phyloP scores from a whole-genome alignment of 495 filamentous ascomycete genomes.

The Lasiosphaeria hispida region DNA sequence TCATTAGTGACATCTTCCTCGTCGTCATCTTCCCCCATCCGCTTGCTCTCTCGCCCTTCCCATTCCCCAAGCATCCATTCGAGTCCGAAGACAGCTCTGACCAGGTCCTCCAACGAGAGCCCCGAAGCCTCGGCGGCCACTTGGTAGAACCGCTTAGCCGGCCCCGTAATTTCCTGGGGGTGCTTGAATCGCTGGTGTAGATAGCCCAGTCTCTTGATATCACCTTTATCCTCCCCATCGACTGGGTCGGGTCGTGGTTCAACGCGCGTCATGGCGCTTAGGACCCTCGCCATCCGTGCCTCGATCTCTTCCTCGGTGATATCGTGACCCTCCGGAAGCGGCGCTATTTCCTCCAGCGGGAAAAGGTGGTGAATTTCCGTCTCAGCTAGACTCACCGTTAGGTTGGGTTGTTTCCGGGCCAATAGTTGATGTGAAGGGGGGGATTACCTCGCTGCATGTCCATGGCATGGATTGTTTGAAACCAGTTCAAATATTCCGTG shows the following conservation, averaged over 20 bases:
- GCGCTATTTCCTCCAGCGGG: conserved; percentile 30
- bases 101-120: conserved; percentile 21
- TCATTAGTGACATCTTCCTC: not conserved
- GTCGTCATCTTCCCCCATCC: not conserved
- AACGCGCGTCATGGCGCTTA: conserved; percentile 18
- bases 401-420: not conserved
- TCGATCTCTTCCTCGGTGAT: conserved; percentile 25
- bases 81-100: conserved; percentile 23
- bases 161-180: conserved; percentile 21
- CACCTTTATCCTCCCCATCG: not conserved
- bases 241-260: conserved; percentile 3
- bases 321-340: conserved; percentile 26
- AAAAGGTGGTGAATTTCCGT: conserved; percentile 48
- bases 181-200: conserved; percentile 16
- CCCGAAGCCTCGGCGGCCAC: conserved; percentile 23
- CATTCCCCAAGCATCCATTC: conserved; percentile 21
- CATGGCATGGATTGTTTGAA: conserved; percentile 68
- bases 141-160: conserved; percentile 27
- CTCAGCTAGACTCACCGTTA: conserved; percentile 14
- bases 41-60: conserved; percentile 21
- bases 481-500: conserved; percentile 87
- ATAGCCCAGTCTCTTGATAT: conserved; percentile 20
- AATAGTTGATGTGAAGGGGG: not conserved
- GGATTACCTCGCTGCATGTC: conserved; percentile 41
- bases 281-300: conserved; percentile 24